Base-by-base conservation (phyloP, 805 yeast species). In the Kodamaea restingae region DNA sequence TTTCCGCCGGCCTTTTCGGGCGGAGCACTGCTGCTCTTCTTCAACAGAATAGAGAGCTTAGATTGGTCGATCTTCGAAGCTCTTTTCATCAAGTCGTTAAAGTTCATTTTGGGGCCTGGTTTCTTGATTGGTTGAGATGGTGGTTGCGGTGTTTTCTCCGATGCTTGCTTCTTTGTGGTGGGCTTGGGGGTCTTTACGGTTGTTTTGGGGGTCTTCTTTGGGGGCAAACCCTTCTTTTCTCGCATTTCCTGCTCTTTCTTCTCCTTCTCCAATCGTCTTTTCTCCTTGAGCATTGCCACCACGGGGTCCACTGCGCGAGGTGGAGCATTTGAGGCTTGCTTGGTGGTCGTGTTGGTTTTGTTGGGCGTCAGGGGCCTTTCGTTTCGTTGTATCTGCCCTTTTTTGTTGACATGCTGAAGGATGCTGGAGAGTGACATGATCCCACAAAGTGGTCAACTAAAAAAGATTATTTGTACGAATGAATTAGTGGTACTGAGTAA, bases 71-170 rank as follows among this genome's bases (percentile, higher is more conserved):
- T 74, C 9, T 63, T 60, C 10, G 73, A 73, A 0, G 91, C 93
- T 54, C 77, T 76, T 51, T 76, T 76, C 84, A 84, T 78, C 38
- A 84, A 67, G 32, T 84, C 85, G 40, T 71, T 72, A 53, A 81
- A 84, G 12, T 79, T 76, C 55, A 81, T 58, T 53, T 78, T 70
- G 2, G 50, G 53, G 3, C 65, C 51, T 10, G 55, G 41, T 21
- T 28, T 11, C 11, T 36, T 29, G 29, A 47, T 25, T 21, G 47
- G 15, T 12, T 7, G 7, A n/a, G n/a, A n/a, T n/a, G n/a, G n/a
- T n/a, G n/a, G n/a, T 9, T 25, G 21, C 21, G 40, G 17, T 50
- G 25, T 6, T 25, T n/a, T 25, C 14, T 25, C 28, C 14, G 35
- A 6, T 14, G 29, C 15, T 32, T 32, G 39, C 9, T 22, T 38